Percentiles rank a stretch among this genome's conserved stretches.
These are phyloP conservation scores for Solanum aculeatissimum DNA, from an alignment of 305 asterid genomes.

Conservation along the genomic window DNA sequence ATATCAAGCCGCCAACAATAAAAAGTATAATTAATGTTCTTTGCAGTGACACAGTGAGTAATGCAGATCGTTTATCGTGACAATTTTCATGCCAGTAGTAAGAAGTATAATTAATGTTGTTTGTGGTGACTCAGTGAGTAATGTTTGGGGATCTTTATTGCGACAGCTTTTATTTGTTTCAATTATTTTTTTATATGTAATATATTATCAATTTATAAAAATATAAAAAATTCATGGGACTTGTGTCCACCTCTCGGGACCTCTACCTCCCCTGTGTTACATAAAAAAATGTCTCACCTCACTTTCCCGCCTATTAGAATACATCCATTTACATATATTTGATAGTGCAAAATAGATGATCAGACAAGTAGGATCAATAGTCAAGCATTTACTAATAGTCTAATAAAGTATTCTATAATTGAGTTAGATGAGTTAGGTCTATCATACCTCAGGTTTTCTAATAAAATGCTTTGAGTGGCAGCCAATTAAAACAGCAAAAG, in stretches of 20 bases:
- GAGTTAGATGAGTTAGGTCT: background rate
- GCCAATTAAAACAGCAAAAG: constrained; percentile 58
- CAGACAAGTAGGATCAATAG: background rate
- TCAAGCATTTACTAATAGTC: background rate
- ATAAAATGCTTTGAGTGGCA: constrained; percentile 43
- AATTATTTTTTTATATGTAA: background rate
- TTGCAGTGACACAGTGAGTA: background rate
- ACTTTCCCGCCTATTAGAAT: background rate
- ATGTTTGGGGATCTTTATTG: background rate
- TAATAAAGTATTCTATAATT: background rate
- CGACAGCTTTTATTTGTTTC: background rate
- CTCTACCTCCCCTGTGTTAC: background rate
- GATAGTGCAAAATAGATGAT: background rate
- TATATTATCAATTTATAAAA: background rate
- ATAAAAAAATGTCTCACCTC: background rate
- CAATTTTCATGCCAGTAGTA: background rate
- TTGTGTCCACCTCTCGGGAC: background rate
- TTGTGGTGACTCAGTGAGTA: background rate
- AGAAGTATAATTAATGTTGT: background rate
- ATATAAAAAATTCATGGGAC: background rate
- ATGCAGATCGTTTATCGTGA: background rate
- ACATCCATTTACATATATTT: background rate
- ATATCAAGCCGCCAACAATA: background rate
- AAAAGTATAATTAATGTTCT: background rate
- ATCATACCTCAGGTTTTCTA: constrained; percentile 53